These are phyloP conservation scores for Nigrograna mackinnonii DNA, from an alignment of 2,329 filamentous ascomycete species.

Conservation along the genomic window DNA sequence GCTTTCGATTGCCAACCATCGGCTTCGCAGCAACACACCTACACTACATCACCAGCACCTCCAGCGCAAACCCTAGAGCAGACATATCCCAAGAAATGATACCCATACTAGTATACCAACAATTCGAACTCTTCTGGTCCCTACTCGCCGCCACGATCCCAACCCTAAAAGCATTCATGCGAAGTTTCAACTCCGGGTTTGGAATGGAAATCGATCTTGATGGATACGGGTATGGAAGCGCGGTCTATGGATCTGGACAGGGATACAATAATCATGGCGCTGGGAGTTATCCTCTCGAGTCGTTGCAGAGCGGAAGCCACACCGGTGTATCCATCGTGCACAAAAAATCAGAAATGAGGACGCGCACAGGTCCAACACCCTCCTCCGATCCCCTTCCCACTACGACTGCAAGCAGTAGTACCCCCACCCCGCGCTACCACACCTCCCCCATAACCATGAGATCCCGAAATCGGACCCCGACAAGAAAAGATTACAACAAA, in stretches of 20 bases:
- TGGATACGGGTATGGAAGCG: slow-evolving; percentile 2
- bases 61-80: neutral
- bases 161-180: slow-evolving; percentile 28
- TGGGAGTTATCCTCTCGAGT: slow-evolving; percentile 3
- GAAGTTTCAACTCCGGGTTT: slow-evolving; percentile 11
- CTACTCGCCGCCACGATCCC: slow-evolving; percentile 29
- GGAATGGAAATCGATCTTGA: slow-evolving; percentile 12
- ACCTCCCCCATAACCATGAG: too few species aligned
- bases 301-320: slow-evolving; percentile 1
- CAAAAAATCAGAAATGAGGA: neutral
- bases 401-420: neutral
- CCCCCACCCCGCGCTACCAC: too few species aligned
- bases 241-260: slow-evolving; percentile 1
- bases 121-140: slow-evolving; percentile 27
- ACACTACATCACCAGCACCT: slow-evolving; percentile 14
- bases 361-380: neutral
- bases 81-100: slow-evolving; percentile 3
- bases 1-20: slow-evolving; percentile 18
- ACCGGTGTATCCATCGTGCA: neutral
- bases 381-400: neutral
- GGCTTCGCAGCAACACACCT: slow-evolving; percentile 11
- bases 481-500: neutral
- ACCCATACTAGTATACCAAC: slow-evolving; percentile 24
- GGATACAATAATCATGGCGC: neutral
- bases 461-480: too few species aligned